Evolutionary conservation across 352 stramenopile genomes (phyloP).

Genomic region (Phytophthora colocasiae): DNA sequence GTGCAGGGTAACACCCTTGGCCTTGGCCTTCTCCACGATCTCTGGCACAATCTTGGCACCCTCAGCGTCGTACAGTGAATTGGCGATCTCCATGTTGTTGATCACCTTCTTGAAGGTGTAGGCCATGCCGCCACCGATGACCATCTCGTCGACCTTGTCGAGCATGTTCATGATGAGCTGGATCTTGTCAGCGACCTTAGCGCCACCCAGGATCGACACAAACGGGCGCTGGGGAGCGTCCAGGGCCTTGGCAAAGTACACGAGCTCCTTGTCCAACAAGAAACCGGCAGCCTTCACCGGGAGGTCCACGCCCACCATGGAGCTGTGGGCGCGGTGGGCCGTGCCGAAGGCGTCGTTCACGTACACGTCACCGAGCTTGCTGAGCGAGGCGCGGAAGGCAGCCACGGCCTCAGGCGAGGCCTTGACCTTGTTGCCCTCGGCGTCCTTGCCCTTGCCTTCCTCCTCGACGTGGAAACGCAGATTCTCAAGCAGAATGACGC

Average conservation of each 20-base stretch:
- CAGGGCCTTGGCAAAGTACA: slow-evolving; percentile 99
- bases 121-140: slow-evolving; percentile 99
- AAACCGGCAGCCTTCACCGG: slow-evolving; percentile 94
- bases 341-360: slow-evolving; percentile 99
- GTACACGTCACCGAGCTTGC: slow-evolving; percentile 95
- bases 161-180: slow-evolving; percentile 99
- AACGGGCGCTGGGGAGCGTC: slow-evolving; percentile 97
- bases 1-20: slow-evolving; percentile 98
- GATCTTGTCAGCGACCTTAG: slow-evolving; percentile 99
- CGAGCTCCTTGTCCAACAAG: slow-evolving; percentile 99
- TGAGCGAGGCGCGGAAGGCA: slow-evolving; percentile 93
- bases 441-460: slow-evolving; percentile 90
- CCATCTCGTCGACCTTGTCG: slow-evolving; percentile 98
- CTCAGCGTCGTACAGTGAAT: slow-evolving; percentile 93
- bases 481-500: slow-evolving; percentile 99
- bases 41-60: slow-evolving; percentile 86
- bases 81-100: slow-evolving; percentile 96
- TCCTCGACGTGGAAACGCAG: slow-evolving; percentile 99
- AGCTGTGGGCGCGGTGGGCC: slow-evolving; percentile 98
- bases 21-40: slow-evolving; percentile 98
- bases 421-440: slow-evolving; percentile 83
- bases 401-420: slow-evolving; percentile 94
- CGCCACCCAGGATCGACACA: slow-evolving; percentile 98
- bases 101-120: slow-evolving; percentile 99
- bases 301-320: slow-evolving; percentile 96